phyloP scores from a whole-genome alignment of 139 green algal genomes.

The Deuterostichococcus epilithicus region DNA sequence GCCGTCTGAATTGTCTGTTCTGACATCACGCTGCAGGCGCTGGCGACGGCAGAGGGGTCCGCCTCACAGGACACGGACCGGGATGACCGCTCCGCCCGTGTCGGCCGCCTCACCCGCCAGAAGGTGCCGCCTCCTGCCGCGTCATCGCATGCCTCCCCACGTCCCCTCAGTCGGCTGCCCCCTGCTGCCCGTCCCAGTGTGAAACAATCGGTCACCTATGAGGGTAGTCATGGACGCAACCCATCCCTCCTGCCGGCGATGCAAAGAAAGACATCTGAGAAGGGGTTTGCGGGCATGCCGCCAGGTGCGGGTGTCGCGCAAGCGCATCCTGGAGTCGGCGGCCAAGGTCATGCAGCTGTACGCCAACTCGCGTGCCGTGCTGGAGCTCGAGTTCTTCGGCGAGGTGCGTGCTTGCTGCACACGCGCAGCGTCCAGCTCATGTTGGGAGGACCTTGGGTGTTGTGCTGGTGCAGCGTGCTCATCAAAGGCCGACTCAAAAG shows the following conservation, averaged over 20 bases:
- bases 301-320: slow-evolving; percentile 70
- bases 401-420: slow-evolving; percentile 43
- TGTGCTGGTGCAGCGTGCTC: no score
- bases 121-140: slow-evolving; percentile 45
- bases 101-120: slow-evolving; percentile 83
- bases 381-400: slow-evolving; percentile 93
- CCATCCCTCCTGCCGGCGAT: no score
- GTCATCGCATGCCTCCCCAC: neutral
- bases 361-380: slow-evolving; percentile 40
- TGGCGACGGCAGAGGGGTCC: slow-evolving; percentile 58
- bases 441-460: no score
- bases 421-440: no score
- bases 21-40: slow-evolving; percentile 38
- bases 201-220: no score
- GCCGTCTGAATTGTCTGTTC: no score
- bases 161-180: no score
- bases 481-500: no score
- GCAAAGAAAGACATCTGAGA: no score
- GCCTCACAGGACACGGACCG: slow-evolving; percentile 21
- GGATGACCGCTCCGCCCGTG: slow-evolving; percentile 60
- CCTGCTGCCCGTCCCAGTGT: no score
- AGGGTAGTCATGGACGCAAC: no score
- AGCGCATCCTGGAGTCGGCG: slow-evolving; percentile 82
- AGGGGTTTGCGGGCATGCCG: no score
- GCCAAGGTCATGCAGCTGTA: slow-evolving; percentile 83